Evolutionary conservation across 2,329 filamentous ascomycete species (phyloP).

Genomic region (Diaporthe helianthi): DNA sequence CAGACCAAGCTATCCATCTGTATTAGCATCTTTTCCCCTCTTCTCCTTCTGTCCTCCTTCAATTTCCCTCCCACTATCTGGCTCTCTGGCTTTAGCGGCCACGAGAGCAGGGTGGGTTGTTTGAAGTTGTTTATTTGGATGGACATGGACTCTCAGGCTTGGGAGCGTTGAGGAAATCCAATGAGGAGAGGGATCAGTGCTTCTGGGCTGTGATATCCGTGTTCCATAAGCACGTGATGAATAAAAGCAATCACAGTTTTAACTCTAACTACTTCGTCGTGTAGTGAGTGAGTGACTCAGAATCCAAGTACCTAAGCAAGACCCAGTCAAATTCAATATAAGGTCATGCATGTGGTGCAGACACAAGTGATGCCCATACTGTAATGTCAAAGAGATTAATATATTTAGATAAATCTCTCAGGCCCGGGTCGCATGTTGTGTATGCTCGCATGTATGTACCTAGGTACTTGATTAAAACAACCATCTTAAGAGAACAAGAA

Average conservation of each 20-base stretch:
- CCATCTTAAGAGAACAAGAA: background rate
- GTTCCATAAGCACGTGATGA: background rate
- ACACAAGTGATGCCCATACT: too few relatives aligned
- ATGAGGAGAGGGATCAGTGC: background rate
- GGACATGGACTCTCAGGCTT: background rate
- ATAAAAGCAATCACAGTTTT: background rate
- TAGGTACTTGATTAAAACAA: background rate
- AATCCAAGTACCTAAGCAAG: too few relatives aligned
- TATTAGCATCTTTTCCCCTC: slow-evolving; percentile 1
- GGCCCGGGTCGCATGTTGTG: too few relatives aligned
- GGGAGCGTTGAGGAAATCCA: too few relatives aligned
- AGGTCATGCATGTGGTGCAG: too few relatives aligned
- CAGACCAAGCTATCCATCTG: slow-evolving; percentile 10
- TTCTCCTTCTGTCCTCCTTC: too few relatives aligned
- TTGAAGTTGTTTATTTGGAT: too few relatives aligned
- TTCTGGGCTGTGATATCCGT: background rate
- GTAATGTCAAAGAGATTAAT: too few relatives aligned
- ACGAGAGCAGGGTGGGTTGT: background rate
- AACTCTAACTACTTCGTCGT: too few relatives aligned
- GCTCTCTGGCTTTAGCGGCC: background rate
- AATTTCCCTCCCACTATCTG: background rate
- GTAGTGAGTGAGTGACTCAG: too few relatives aligned
- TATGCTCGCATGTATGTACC: background rate
- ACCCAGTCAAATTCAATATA: too few relatives aligned
- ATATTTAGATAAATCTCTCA: too few relatives aligned